phyloP scores from a whole-genome alignment of 768 basidiomycete species.

The Gelatoporia subvermispora region DNA sequence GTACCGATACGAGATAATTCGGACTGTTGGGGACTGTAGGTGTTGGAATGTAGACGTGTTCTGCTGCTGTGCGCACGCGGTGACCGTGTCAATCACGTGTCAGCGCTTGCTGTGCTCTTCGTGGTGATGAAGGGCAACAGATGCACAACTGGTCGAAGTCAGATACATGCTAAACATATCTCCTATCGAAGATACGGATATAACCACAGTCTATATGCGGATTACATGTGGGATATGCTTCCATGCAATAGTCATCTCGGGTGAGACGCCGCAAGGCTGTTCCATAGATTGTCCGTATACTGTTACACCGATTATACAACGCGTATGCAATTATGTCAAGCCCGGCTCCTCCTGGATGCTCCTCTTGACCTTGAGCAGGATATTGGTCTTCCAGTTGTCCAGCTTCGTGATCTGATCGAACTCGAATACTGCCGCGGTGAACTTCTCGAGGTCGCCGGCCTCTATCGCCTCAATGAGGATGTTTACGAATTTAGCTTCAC shows the following conservation, averaged over 20 bases:
- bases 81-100: background rate
- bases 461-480: conserved; percentile 76
- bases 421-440: conserved; percentile 82
- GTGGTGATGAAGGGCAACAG: background rate
- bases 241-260: no score
- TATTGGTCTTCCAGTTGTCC: conserved; percentile 93
- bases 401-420: conserved; percentile 90
- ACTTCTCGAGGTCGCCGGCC: conserved; percentile 63
- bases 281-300: background rate
- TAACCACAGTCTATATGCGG: background rate
- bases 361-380: conserved; percentile 88
- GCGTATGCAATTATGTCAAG: background rate
- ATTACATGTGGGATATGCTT: background rate
- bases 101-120: background rate
- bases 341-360: conserved; percentile 56
- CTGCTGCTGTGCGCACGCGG: background rate
- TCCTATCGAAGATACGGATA: background rate
- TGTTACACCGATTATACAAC: background rate
- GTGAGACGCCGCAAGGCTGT: no score
- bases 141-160: background rate
- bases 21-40: background rate
- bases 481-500: conserved; percentile 86
- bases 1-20: background rate
- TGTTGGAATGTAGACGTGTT: background rate
- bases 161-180: background rate